Conservation (phyloP, 108 stramenopile species). For the Parietichytrium sp. region DNA sequence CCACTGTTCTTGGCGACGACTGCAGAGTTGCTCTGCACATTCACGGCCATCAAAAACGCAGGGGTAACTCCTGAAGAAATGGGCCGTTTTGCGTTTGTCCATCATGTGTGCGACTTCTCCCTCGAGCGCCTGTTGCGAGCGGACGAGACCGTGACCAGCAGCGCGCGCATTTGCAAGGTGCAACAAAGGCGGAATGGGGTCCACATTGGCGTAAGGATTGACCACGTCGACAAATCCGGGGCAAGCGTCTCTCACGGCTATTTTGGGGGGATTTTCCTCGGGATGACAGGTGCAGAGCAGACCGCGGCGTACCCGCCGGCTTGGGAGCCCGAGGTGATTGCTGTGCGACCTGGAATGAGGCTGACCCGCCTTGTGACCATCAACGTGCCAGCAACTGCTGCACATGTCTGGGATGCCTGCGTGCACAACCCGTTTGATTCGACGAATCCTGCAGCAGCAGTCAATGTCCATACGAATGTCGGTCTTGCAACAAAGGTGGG, state of each 20-base stretch:
- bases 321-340: not conserved
- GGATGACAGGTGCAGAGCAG: not conserved
- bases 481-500: not conserved
- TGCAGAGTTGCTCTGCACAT: not conserved
- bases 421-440: not conserved
- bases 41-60: not conserved
- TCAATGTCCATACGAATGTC: not conserved
- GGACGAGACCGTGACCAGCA: not conserved
- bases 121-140: not conserved
- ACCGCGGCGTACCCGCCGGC: not conserved
- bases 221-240: not conserved
- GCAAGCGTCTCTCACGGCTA: not conserved
- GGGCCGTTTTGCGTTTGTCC: not conserved
- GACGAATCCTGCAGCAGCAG: not conserved
- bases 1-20: not conserved
- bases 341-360: too few relatives aligned
- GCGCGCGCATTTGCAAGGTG: not conserved
- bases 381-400: not conserved
- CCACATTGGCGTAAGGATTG: not conserved
- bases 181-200: not conserved
- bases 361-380: not conserved
- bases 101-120: not conserved
- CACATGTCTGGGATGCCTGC: not conserved
- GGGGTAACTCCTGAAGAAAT: not conserved
- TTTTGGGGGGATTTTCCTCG: not conserved